Evolutionary conservation across 306 rosid species (phyloP).

Genomic region (Gynostemma pentaphyllum): DNA sequence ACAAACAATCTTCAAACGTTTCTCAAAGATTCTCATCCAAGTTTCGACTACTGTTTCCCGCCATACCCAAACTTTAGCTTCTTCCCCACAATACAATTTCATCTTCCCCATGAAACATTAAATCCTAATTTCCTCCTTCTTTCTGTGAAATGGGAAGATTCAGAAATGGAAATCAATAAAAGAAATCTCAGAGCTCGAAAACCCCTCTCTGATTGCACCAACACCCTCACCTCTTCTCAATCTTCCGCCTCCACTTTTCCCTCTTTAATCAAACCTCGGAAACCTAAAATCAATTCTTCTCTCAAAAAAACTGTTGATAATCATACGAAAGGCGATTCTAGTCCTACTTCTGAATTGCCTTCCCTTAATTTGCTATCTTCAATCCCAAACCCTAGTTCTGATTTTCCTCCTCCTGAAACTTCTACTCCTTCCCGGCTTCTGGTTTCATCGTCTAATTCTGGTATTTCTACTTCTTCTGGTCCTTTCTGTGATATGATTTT

Average conservation of each 20-base stretch:
- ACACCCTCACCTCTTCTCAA: constrained; percentile 14
- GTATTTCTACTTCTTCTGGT: constrained; percentile 8
- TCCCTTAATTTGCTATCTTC: background rate
- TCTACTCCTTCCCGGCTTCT: constrained; percentile 16
- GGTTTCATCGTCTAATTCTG: constrained; percentile 9
- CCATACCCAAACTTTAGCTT: background rate
- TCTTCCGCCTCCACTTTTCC: constrained; percentile 21
- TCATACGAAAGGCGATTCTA: background rate
- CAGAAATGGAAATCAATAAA: constrained; percentile 31
- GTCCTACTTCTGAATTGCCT: background rate
- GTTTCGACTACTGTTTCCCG: background rate
- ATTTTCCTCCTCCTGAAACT: constrained; percentile 6
- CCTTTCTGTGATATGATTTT: background rate
- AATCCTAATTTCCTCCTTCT: background rate
- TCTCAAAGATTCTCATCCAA: background rate
- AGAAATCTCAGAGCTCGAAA: constrained; percentile 21
- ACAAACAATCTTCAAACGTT: background rate
- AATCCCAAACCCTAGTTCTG: constrained; percentile 24
- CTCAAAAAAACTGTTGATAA: background rate
- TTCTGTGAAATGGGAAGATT: background rate
- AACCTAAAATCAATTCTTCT: constrained; percentile 18
- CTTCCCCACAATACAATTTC: background rate
- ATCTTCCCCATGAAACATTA: background rate
- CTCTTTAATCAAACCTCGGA: constrained; percentile 18
- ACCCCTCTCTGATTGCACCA: constrained; percentile 57